Evolutionary conservation across 2,329 filamentous ascomycete genomes (phyloP).

Genomic region (Arachnopeziza araneosa): DNA sequence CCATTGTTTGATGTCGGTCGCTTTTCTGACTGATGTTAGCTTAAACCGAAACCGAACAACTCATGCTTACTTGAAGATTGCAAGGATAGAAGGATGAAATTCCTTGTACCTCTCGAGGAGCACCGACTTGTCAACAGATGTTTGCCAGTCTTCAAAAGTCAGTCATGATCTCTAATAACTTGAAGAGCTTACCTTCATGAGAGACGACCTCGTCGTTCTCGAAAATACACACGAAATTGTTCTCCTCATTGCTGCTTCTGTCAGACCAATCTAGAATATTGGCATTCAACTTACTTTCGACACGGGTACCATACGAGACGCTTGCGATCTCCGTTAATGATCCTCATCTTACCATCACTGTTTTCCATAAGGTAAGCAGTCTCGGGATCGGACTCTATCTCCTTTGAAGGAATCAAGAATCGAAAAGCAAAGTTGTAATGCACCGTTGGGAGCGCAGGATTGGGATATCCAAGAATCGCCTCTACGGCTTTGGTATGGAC

Average conservation of each 20-base stretch:
- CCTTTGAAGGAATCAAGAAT: slow-evolving; percentile 23
- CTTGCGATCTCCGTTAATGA: slow-evolving; percentile 32
- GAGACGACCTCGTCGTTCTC: slow-evolving; percentile 36
- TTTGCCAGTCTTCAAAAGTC: slow-evolving; percentile 31
- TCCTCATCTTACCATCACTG: slow-evolving; percentile 22
- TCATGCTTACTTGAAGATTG: slow-evolving; percentile 38
- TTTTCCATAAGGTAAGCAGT: slow-evolving; percentile 28
- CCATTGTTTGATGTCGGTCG: slow-evolving; percentile 30
- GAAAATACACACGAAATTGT: slow-evolving; percentile 49
- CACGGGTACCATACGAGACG: slow-evolving; percentile 45
- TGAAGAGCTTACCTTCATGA: slow-evolving; percentile 5
- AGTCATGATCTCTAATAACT: background rate
- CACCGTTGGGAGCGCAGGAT: slow-evolving; percentile 9
- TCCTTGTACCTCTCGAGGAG: slow-evolving; percentile 36
- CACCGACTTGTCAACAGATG: slow-evolving; percentile 31
- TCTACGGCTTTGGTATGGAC: slow-evolving; percentile 26
- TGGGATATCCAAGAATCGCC: slow-evolving; percentile 6
- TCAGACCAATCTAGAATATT: background rate
- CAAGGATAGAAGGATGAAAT: slow-evolving; percentile 38
- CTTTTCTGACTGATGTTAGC: slow-evolving; percentile 41
- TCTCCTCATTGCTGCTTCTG: slow-evolving; percentile 31
- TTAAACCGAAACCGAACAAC: slow-evolving; percentile 2
- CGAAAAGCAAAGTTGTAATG: slow-evolving; percentile 29
- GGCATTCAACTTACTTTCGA: slow-evolving; percentile 23
- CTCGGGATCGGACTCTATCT: slow-evolving; percentile 28